Evolutionary conservation across 345 rosid genomes (phyloP), one percentile per base, ranked within the genome.

Genomic region (Eucalyptus marginata): DNA sequence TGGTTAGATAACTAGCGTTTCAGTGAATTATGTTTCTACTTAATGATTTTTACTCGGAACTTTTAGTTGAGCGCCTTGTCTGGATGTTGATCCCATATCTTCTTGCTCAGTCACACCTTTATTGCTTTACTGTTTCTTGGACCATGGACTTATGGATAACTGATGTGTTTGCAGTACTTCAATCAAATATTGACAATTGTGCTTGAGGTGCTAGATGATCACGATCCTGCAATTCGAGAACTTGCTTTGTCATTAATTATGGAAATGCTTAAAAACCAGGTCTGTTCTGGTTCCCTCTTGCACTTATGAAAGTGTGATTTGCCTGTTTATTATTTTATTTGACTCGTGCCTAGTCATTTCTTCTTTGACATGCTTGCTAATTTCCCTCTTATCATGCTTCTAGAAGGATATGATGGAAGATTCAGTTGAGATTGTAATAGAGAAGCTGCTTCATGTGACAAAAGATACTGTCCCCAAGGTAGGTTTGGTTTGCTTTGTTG

Each of bases 131-230:
- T 76, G 84, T 76, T 47, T 76, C 84, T 76, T 20, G 84, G 84
- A 76, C 84, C 84, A 40, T 76, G 29, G 29, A 76, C 84, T 76
- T 76, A 76, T 2, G 5, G 16, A 36, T 76, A 76, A 40, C 47
- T 76, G 20, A n/a, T 64, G 47, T 76, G 47, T 76, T 76, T 90
- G 92, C 98, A 98, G 99, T 98, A 96, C 92, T 96, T 96, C 94
- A 98, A 97, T 93, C 99, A 96, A 93, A 97, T 98, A 92, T 93
- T 97, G 95, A 96, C 97, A 86, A 96, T 96, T 87, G 98, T 98
- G 89, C 99, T 98, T 89, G 99, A 98, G 93, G 96, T 96, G 90
- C 89, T 97, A 86, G 99, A 97, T 93, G 96, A 94, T 87, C 90
- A 95, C 79, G 97, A 95, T 92, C 92, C 93, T 79, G 90, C 97